These are phyloP conservation scores for Teunomyces aglyptinius DNA, from an alignment of 805 yeast genomes.

Conservation along the genomic window DNA sequence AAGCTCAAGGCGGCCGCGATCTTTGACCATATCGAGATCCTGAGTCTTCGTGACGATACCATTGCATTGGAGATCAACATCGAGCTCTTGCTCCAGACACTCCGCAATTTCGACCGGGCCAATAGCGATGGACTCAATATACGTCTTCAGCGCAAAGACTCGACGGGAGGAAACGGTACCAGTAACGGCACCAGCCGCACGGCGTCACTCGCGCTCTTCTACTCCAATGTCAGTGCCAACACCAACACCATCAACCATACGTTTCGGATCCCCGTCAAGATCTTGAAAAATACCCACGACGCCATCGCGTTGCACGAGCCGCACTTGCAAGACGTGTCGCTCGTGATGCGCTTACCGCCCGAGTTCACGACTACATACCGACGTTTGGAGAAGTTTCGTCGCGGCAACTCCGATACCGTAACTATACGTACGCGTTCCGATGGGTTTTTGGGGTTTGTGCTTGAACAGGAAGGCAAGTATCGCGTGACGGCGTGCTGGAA, in stretches of 20 bases:
- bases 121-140: conserved; percentile 50
- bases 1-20: conserved; percentile 45
- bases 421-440: conserved; percentile 48
- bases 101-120: conserved; percentile 55
- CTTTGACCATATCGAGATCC: conserved; percentile 51
- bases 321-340: conserved; percentile 50
- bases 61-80: conserved; percentile 61
- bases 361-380: conserved; percentile 54
- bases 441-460: conserved; percentile 51
- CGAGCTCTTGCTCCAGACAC: conserved; percentile 57
- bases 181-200: conserved; percentile 32
- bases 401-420: conserved; percentile 45
- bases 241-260: conserved; percentile 57
- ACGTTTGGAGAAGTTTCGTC: conserved; percentile 65
- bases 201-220: conserved; percentile 56
- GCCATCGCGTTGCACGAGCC: conserved; percentile 59
- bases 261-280: conserved; percentile 67
- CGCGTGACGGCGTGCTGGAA: conserved; percentile 61
- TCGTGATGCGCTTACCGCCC: conserved; percentile 51
- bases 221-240: conserved; percentile 44
- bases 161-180: conserved; percentile 21
- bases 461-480: conserved; percentile 54
- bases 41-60: conserved; percentile 50
- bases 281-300: conserved; percentile 55
- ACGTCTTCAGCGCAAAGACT: conserved; percentile 48